phyloP scores from a whole-genome alignment of 176 grass and related monocot genomes.

The Saccharum spontaneum region DNA sequence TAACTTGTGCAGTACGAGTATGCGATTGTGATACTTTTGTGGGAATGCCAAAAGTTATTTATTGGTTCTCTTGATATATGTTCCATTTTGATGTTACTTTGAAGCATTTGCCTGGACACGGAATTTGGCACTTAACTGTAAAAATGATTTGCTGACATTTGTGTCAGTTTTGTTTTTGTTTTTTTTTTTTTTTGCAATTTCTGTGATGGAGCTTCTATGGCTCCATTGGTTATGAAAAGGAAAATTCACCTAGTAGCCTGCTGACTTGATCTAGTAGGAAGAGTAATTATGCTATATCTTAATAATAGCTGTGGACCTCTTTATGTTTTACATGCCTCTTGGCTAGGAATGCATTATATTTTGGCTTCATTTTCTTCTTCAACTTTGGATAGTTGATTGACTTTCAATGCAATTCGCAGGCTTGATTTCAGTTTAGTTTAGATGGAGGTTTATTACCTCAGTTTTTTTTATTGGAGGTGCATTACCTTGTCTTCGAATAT shows the following conservation, averaged over 20 bases:
- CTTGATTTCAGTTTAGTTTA: background rate
- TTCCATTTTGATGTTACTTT: background rate
- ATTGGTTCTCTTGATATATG: background rate
- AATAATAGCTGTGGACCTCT: too few species aligned
- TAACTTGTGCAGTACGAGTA: background rate
- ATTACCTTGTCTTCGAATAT: background rate
- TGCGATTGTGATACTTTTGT: background rate
- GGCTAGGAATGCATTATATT: background rate
- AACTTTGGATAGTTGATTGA: background rate
- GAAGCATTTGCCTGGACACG: background rate
- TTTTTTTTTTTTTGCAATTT: background rate
- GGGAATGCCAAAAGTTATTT: background rate
- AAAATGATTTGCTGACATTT: background rate
- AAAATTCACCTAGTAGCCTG: background rate
- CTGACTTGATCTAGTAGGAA: slow-evolving; percentile 15
- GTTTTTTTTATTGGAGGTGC: background rate
- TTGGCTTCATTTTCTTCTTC: background rate
- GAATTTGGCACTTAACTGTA: background rate
- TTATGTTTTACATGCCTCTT: too few species aligned
- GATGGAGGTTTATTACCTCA: background rate
- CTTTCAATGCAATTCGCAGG: background rate
- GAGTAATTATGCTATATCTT: background rate
- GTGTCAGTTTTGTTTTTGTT: too few species aligned
- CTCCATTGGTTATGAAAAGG: background rate
- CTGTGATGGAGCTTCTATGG: background rate